phyloP scores from a whole-genome alignment of 2,329 filamentous ascomycete genomes.

The Trichoderma harzianum region DNA sequence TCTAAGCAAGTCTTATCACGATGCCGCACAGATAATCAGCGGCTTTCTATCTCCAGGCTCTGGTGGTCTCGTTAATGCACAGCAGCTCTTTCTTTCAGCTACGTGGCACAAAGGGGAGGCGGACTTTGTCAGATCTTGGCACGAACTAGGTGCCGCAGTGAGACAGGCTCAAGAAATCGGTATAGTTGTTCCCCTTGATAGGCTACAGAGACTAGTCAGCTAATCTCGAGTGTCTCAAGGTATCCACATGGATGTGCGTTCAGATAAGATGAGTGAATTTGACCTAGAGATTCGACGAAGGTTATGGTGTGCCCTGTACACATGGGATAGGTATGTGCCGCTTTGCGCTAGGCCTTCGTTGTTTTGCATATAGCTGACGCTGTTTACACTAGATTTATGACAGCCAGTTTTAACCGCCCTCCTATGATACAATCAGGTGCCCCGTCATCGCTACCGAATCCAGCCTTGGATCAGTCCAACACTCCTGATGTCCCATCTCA shows the following conservation, averaged over 20 bases:
- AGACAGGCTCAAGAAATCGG: constrained; percentile 1
- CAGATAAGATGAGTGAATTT: neutral
- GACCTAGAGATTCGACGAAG: constrained; percentile 1
- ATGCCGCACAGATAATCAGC: neutral
- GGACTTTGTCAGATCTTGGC: constrained; percentile 6
- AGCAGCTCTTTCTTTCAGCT: neutral
- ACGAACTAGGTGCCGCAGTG: constrained; percentile 3
- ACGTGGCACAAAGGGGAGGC: constrained; percentile 7
- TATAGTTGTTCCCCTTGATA: neutral
- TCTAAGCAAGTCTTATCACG: neutral
- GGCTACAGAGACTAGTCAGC: neutral
- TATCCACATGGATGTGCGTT: neutral
- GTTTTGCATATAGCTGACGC: neutral
- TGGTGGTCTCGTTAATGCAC: neutral
- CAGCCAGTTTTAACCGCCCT: neutral
- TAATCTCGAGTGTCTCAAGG: neutral
- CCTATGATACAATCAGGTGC: neutral
- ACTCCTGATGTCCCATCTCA: neutral
- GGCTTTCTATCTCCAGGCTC: neutral
- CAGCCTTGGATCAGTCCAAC: neutral
- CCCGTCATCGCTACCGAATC: neutral
- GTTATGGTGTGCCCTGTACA: neutral
- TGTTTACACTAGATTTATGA: neutral
- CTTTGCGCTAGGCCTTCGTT: neutral
- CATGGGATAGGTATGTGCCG: neutral